phyloP scores from a whole-genome alignment of 192 early-diverging fungal species.

The Funneliformis geosporum region DNA sequence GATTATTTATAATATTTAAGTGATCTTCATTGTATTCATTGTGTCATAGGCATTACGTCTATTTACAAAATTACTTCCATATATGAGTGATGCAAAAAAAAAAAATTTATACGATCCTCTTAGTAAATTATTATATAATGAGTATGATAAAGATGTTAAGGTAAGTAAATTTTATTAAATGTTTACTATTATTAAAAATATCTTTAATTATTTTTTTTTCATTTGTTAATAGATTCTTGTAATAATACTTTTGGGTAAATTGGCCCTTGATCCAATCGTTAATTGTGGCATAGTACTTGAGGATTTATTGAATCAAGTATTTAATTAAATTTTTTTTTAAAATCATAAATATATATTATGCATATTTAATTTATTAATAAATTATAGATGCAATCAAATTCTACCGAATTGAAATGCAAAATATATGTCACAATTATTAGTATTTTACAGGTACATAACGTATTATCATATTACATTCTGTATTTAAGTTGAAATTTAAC shows the following conservation, averaged over 20 bases:
- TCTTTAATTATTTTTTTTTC: not conserved
- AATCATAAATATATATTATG: not conserved
- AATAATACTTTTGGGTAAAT: conserved; percentile 8
- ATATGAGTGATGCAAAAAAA: not conserved
- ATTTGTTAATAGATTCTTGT: not conserved
- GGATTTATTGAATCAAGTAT: conserved; percentile 40
- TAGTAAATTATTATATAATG: not conserved
- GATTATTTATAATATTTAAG: not conserved
- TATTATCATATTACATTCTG: not conserved
- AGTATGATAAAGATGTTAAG: conserved; percentile 39
- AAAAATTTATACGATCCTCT: not conserved
- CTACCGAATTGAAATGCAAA: conserved; percentile 35
- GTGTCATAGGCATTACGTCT: not conserved
- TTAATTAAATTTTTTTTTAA: not conserved
- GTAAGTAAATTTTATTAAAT: not conserved
- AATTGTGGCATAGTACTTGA: conserved; percentile 38
- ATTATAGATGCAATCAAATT: conserved; percentile 42
- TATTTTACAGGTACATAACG: conserved; percentile 29
- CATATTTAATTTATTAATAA: not conserved
- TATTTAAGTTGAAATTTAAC: not conserved
- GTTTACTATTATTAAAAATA: conserved; percentile 15
- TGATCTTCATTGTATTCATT: not conserved
- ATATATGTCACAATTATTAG: conserved; percentile 29
- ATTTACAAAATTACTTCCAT: conserved; percentile 11
- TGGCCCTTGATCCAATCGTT: conserved; percentile 6